A percentile compares a stretch with the other conserved stretches of the same genome.
Evolutionary conservation across 495 filamentous ascomycete genomes (phyloP).

Genomic region (Penicillium paxilli): DNA sequence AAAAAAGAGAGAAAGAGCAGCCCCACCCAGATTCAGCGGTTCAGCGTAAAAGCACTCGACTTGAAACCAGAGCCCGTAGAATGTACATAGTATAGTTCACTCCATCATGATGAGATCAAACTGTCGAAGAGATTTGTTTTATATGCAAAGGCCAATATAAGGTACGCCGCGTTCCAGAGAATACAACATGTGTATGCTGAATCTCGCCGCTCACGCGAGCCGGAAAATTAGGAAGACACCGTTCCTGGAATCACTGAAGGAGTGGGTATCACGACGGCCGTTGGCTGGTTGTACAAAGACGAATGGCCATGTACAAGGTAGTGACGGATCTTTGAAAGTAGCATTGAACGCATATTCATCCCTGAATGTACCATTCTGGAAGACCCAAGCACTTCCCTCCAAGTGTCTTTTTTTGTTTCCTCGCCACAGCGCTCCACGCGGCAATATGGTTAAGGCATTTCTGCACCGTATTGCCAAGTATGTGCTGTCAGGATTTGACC

Average conservation of each 20-base stretch:
- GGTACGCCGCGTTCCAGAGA: too few relatives aligned
- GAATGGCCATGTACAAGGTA: neutral
- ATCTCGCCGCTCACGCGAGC: neutral
- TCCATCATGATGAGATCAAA: too few relatives aligned
- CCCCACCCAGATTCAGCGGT: neutral
- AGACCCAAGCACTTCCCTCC: neutral
- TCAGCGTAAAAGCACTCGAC: neutral
- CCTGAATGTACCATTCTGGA: neutral
- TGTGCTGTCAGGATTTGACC: constrained; percentile 12
- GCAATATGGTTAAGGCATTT: constrained; percentile 1
- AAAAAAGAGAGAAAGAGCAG: neutral
- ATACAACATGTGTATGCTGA: neutral
- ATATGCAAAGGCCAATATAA: too few relatives aligned
- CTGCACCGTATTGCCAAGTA: neutral
- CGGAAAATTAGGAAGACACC: constrained; percentile 6
- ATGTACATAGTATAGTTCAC: neutral
- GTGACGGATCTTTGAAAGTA: neutral
- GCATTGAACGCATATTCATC: neutral
- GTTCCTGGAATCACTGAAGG: constrained; percentile 10
- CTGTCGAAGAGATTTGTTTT: too few relatives aligned
- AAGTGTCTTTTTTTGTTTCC: neutral
- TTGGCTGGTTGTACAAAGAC: constrained; percentile 5
- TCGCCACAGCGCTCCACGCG: neutral
- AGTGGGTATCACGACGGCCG: constrained; percentile 14
- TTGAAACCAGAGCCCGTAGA: neutral